Percentiles rank a stretch among this genome's conserved stretches.
These are phyloP conservation scores for Celoporthe dispersa DNA, from an alignment of 2,329 filamentous ascomycete genomes.

Conservation along the genomic window DNA sequence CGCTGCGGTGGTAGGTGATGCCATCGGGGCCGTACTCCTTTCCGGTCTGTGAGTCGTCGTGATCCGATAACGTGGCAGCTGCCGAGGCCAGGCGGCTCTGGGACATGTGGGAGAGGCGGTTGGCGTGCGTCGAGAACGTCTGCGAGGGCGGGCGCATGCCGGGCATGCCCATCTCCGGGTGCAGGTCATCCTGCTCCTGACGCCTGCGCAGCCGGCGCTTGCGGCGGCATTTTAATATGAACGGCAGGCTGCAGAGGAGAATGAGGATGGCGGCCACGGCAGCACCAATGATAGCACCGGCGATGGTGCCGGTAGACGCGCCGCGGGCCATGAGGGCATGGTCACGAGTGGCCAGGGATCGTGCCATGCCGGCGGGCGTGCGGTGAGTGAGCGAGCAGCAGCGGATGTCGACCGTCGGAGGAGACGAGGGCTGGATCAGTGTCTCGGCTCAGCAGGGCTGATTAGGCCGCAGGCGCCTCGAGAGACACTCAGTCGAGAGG, in stretches of 20 bases:
- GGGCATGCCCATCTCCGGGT: constrained; percentile 38
- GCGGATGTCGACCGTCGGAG: constrained; percentile 19
- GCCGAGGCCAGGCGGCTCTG: constrained; percentile 28
- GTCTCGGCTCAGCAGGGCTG: constrained; percentile 20
- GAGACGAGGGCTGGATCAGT: constrained; percentile 11
- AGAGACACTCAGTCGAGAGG: not conserved
- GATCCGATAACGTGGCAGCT: constrained; percentile 27
- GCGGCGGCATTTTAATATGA: constrained; percentile 39
- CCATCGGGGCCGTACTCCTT: constrained; percentile 28
- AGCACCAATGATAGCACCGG: constrained; percentile 41
- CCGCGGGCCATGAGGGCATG: constrained; percentile 30
- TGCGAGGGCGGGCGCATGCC: constrained; percentile 25
- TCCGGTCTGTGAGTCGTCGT: constrained; percentile 27
- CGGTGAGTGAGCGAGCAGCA: not conserved
- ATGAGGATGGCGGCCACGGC: constrained; percentile 38
- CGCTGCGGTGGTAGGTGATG: constrained; percentile 29
- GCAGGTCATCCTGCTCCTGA: constrained; percentile 32
- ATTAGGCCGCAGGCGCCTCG: constrained; percentile 19
- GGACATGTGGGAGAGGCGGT: constrained; percentile 26
- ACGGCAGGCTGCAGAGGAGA: constrained; percentile 39
- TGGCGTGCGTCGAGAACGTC: constrained; percentile 18
- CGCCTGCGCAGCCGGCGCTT: constrained; percentile 28
- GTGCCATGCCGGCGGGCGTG: constrained; percentile 20
- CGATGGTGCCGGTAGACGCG: constrained; percentile 37
- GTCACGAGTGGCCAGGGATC: constrained; percentile 19